Evolutionary conservation across 495 filamentous ascomycete species (phyloP).

Genomic region (Annulohypoxylon nitens): DNA sequence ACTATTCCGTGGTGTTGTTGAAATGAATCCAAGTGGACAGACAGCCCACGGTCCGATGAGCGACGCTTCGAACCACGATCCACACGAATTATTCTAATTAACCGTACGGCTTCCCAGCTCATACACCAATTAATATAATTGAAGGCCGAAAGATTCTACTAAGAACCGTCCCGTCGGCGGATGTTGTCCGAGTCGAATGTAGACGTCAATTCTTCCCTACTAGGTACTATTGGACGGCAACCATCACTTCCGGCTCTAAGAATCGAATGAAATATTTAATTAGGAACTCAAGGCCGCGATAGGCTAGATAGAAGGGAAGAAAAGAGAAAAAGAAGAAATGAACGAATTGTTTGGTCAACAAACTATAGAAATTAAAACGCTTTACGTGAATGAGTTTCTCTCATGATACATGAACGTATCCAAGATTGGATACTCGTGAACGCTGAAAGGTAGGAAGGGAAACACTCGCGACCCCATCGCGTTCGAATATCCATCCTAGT

Average conservation of each 20-base stretch:
- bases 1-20: slow-evolving; percentile 5
- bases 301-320: slow-evolving; percentile 19
- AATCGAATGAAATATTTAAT: slow-evolving; percentile 21
- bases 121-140: background rate
- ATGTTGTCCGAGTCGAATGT: slow-evolving; percentile 17
- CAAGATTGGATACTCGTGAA: background rate
- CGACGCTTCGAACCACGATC: slow-evolving; percentile 17
- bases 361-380: slow-evolving; percentile 35
- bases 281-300: background rate
- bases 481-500: slow-evolving; percentile 24
- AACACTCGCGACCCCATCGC: slow-evolving; percentile 36
- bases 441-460: slow-evolving; percentile 7
- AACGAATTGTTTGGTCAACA: slow-evolving; percentile 31
- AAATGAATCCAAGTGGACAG: slow-evolving; percentile 5
- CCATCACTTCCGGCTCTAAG: slow-evolving; percentile 30
- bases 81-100: slow-evolving; percentile 5
- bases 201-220: slow-evolving; percentile 18
- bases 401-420: background rate
- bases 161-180: slow-evolving; percentile 1
- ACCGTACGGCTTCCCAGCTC: background rate
- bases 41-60: background rate
- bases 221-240: slow-evolving; percentile 28
- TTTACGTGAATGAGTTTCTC: slow-evolving; percentile 26
- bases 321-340: slow-evolving; percentile 18
- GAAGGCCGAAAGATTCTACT: background rate